Evolutionary conservation across 306 rosid genomes (phyloP).

Genomic region (Cucurbita moschata): DNA sequence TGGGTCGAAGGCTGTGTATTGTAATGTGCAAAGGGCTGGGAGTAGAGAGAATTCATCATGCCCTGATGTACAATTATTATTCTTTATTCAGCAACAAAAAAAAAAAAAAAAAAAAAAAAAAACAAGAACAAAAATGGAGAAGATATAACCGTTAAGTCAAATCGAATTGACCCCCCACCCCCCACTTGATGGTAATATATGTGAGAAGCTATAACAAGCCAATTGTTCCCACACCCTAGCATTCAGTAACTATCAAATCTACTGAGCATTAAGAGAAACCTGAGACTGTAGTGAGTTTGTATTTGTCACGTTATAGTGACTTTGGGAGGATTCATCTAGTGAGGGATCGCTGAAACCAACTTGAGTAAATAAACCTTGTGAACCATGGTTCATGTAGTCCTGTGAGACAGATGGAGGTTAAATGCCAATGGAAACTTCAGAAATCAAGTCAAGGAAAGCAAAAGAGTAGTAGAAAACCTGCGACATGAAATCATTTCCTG

Average conservation of each 20-base stretch:
- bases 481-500: slow-evolving; percentile 95
- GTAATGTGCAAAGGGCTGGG: slow-evolving; percentile 94
- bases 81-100: background rate
- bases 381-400: slow-evolving; percentile 93
- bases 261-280: slow-evolving; percentile 29
- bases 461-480: slow-evolving; percentile 40
- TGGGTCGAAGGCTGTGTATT: slow-evolving; percentile 78
- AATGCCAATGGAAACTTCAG: background rate
- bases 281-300: slow-evolving; percentile 89
- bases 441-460: background rate
- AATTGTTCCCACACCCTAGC: background rate
- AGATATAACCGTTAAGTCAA: background rate
- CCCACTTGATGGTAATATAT: background rate
- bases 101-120: background rate
- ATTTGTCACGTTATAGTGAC: slow-evolving; percentile 63
- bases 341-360: slow-evolving; percentile 81
- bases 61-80: slow-evolving; percentile 31
- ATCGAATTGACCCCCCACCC: background rate
- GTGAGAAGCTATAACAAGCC: background rate
- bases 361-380: slow-evolving; percentile 90
- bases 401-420: slow-evolving; percentile 16
- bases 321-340: slow-evolving; percentile 79
- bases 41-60: slow-evolving; percentile 74
- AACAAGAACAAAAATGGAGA: background rate
- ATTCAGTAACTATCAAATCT: background rate